These are phyloP conservation scores for Paramecium primaurelia DNA, from an alignment of 73 alveolate genomes.

Conservation along the genomic window DNA sequence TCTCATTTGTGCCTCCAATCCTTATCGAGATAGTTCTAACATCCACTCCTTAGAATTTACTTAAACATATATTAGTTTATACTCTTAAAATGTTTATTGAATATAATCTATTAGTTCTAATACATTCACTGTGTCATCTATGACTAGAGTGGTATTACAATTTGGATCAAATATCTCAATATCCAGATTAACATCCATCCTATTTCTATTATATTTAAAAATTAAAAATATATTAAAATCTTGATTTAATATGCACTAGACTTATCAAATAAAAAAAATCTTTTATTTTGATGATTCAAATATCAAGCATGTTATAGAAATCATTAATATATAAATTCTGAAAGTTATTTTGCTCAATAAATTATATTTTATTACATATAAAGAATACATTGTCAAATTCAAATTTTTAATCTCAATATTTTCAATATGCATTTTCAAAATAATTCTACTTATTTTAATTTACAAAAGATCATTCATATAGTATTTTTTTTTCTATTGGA, in stretches of 20 bases:
- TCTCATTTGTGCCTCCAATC: not conserved
- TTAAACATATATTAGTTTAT: not conserved
- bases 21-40: not conserved
- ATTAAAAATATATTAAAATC: not conserved
- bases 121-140: not conserved
- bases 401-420: not conserved
- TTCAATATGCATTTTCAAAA: not conserved
- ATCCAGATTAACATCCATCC: not conserved
- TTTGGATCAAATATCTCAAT: not conserved
- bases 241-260: not conserved
- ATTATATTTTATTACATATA: no score
- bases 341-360: no score
- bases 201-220: not conserved
- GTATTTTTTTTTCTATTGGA: not conserved
- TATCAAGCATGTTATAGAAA: no score
- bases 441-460: not conserved
- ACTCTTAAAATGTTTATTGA: not conserved
- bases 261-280: not conserved
- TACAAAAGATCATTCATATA: no score
- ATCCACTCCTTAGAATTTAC: not conserved
- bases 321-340: no score
- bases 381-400: no score
- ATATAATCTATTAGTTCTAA: not conserved
- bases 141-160: not conserved
- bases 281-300: not conserved